phyloP scores from a whole-genome alignment of 1,284 basidiomycete species.

The Ustilago tritici region DNA sequence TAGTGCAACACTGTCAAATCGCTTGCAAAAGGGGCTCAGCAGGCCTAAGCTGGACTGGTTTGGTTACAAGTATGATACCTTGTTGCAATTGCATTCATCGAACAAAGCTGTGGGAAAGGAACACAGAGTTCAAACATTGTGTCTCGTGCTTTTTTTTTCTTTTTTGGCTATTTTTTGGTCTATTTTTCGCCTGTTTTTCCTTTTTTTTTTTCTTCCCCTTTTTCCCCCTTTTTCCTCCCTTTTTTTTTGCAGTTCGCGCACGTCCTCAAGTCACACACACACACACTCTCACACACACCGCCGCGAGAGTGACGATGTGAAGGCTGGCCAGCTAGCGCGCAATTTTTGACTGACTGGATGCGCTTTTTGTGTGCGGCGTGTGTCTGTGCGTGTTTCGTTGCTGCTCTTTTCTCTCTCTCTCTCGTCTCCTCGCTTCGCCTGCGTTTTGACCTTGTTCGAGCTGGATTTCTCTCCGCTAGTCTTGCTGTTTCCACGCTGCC shows the following conservation, averaged over 20 bases:
- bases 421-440: conserved; percentile 2
- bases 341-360: background rate
- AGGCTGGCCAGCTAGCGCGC: background rate
- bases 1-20: no score
- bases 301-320: background rate
- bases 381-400: conserved; percentile 8
- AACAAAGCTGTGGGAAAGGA: background rate
- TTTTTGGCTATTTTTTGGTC: background rate
- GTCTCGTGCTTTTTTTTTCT: background rate
- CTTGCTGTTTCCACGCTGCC: background rate
- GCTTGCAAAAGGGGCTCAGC: no score
- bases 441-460: conserved; percentile 6
- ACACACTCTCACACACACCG: background rate
- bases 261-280: background rate
- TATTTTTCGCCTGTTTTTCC: background rate
- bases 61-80: background rate
- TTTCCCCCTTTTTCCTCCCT: background rate
- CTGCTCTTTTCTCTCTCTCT: background rate
- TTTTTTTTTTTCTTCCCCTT: background rate
- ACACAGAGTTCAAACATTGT: background rate
- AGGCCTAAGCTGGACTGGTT: background rate
- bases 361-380: conserved; percentile 1
- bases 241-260: background rate
- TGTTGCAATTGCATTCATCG: background rate
- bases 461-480: background rate